Evolutionary conservation across 208 protist species (phyloP).

Genomic region (Naegleria lovaniensis): DNA sequence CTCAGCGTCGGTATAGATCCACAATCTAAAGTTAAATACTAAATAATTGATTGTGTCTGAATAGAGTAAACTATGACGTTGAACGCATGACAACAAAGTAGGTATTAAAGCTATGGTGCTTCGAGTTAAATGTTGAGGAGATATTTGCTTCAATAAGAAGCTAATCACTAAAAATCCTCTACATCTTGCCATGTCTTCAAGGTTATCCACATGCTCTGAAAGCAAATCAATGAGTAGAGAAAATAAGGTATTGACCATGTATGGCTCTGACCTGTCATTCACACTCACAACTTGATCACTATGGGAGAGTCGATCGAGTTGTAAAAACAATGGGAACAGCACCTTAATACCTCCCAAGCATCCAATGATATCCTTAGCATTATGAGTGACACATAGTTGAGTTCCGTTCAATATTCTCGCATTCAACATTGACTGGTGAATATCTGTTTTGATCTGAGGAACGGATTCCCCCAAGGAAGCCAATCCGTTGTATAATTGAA

Average conservation of each 20-base stretch:
- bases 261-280: background rate
- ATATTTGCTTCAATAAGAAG: constrained; percentile 22
- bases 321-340: constrained; percentile 18
- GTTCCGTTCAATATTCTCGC: background rate
- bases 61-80: background rate
- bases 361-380: constrained; percentile 21
- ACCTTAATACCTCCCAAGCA: constrained; percentile 33
- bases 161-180: constrained; percentile 24
- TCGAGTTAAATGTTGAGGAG: constrained; percentile 18
- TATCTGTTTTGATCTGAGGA: background rate
- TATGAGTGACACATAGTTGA: constrained; percentile 20
- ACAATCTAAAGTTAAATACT: constrained; percentile 17
- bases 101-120: background rate
- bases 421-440: background rate
- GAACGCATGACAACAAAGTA: background rate
- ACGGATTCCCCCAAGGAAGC: background rate
- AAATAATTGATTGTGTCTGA: background rate
- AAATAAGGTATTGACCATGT: background rate
- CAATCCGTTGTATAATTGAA: background rate
- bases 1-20: constrained; percentile 1
- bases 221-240: constrained; percentile 10
- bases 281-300: background rate
- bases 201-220: background rate
- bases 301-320: background rate
- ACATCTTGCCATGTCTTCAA: background rate